Evolutionary conservation across 495 filamentous ascomycete genomes (phyloP).

Genomic region (Trichodelitschia bisporula): DNA sequence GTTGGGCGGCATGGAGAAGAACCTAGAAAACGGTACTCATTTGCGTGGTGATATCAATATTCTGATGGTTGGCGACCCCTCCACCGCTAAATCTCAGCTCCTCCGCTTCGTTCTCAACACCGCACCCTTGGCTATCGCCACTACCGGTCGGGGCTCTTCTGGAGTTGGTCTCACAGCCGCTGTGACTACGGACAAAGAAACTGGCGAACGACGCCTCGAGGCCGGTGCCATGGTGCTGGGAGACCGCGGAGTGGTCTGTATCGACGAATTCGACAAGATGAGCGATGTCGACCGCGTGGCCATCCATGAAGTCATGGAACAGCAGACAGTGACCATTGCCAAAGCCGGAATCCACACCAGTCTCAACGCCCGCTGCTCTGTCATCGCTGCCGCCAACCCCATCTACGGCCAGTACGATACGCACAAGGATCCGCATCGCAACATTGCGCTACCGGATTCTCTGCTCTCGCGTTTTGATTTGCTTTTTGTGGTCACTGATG

Average conservation of each 20-base stretch:
- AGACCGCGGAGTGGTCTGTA: conserved; percentile 93
- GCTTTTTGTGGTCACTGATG: conserved; percentile 92
- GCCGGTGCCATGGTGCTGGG: conserved; percentile 97
- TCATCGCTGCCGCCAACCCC: conserved; percentile 90
- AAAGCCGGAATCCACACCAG: conserved; percentile 98
- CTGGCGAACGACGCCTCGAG: conserved; percentile 81
- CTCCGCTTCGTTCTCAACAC: conserved; percentile 96
- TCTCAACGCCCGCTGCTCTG: conserved; percentile 88
- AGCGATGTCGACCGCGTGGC: conserved; percentile 92
- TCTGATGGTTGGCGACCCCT: conserved; percentile 97
- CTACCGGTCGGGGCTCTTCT: conserved; percentile 89
- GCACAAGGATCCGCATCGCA: conserved; percentile 94
- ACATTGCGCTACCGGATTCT: conserved; percentile 94
- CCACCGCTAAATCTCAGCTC: conserved; percentile 93
- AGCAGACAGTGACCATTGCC: conserved; percentile 96
- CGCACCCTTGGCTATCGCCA: conserved; percentile 87
- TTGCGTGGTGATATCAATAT: conserved; percentile 98
- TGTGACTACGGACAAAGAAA: conserved; percentile 92
- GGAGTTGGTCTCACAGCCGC: conserved; percentile 96
- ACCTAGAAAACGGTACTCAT: conserved; percentile 93
- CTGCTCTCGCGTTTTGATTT: conserved; percentile 97
- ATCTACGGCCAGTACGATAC: conserved; percentile 97
- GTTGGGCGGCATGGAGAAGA: conserved; percentile 96
- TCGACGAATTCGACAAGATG: conserved; percentile 99
- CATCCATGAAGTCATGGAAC: conserved; percentile 99